phyloP scores from a whole-genome alignment of 495 filamentous ascomycete genomes.

The Neurospora tetrasperma region DNA sequence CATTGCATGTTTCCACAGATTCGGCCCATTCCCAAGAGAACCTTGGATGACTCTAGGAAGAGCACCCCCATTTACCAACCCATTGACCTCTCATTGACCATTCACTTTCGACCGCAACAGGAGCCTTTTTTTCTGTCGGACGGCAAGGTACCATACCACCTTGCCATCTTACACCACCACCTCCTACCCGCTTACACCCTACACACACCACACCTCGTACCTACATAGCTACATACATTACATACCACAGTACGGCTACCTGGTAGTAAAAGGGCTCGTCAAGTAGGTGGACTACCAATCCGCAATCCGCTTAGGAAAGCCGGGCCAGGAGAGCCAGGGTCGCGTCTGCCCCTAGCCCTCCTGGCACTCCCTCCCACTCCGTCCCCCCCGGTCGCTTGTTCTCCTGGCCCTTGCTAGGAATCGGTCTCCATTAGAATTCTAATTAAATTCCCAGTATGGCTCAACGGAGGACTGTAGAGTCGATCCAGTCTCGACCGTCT shows the following conservation, averaged over 20 bases:
- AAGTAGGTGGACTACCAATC: constrained; percentile 12
- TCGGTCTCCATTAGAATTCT: constrained; percentile 34
- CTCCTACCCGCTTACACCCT: background rate
- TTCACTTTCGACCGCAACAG: background rate
- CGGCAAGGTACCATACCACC: background rate
- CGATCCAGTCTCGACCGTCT: constrained; percentile 20
- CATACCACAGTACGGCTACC: background rate
- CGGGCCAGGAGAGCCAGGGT: constrained; percentile 33
- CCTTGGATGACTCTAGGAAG: background rate
- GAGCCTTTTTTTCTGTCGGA: background rate
- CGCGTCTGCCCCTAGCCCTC: constrained; percentile 16
- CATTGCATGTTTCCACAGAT: constrained; percentile 16
- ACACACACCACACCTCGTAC: background rate
- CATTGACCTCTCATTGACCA: background rate
- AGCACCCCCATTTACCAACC: background rate
- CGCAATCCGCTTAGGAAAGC: constrained; percentile 24
- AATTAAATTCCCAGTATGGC: constrained; percentile 36
- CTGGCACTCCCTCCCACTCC: background rate
- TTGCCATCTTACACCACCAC: background rate
- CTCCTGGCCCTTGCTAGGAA: constrained; percentile 21
- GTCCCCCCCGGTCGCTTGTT: constrained; percentile 20
- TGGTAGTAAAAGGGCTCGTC: background rate
- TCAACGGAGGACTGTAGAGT: constrained; percentile 22
- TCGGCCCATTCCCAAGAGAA: constrained; percentile 10
- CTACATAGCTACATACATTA: background rate